Evolutionary conservation across 1,284 basidiomycete genomes (phyloP).

Genomic region (Moniliella sp.): DNA sequence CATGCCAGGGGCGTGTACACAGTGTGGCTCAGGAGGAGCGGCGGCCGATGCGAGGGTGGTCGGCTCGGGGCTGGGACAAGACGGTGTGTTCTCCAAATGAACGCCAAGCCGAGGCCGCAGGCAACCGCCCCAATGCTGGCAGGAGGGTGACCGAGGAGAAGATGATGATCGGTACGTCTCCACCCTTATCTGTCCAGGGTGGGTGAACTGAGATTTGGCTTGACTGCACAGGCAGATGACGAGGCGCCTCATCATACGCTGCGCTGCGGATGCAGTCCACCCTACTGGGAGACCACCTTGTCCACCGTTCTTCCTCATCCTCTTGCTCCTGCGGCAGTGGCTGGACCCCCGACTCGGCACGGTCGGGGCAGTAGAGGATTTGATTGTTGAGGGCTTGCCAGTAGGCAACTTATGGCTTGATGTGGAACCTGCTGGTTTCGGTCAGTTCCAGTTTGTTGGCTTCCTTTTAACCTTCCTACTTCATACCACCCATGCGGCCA

Average conservation of each 20-base stretch:
- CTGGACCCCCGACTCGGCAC: constrained; percentile 25
- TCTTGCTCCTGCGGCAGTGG: constrained; percentile 39
- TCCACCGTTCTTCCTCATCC: constrained; percentile 37
- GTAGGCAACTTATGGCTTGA: constrained; percentile 45
- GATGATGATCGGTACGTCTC: constrained; percentile 40
- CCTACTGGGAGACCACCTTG: constrained; percentile 91
- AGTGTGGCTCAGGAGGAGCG: constrained; percentile 9
- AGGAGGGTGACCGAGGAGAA: constrained; percentile 40
- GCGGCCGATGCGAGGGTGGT: constrained; percentile 9
- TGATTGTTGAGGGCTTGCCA: constrained; percentile 42
- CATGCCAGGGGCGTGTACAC: constrained; percentile 26
- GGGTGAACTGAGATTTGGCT: no score
- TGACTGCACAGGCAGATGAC: no score
- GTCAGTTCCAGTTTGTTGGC: constrained; percentile 87
- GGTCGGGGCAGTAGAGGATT: constrained; percentile 37
- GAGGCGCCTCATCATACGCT: constrained; percentile 69
- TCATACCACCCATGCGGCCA: constrained; percentile 63
- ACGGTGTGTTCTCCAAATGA: constrained; percentile 91
- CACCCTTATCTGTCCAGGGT: no score
- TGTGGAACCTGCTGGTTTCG: constrained; percentile 60
- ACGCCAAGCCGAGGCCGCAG: constrained; percentile 53
- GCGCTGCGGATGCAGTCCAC: constrained; percentile 68
- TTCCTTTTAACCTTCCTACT: constrained; percentile 32
- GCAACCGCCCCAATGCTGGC: background rate
- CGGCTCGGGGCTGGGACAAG: constrained; percentile 63